phyloP scores from a whole-genome alignment of 192 early-diverging fungal genomes.

The Coemansia sp. region DNA sequence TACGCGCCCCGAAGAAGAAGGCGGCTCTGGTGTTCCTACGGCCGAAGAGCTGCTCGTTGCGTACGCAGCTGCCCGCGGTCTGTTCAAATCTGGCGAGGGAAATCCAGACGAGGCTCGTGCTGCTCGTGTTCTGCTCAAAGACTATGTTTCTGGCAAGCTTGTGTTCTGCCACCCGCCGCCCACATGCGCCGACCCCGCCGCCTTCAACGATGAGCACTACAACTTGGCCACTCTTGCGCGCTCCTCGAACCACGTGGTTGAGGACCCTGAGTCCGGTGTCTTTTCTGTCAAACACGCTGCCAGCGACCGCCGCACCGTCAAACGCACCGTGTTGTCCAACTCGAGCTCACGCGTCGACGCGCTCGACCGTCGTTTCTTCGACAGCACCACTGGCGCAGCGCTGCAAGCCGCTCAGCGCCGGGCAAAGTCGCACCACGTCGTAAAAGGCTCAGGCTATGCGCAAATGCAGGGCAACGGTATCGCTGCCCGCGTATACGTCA shows the following conservation, averaged over 20 bases:
- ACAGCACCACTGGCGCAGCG: slow-evolving; percentile 16
- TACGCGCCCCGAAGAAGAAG: slow-evolving; percentile 72
- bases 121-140: slow-evolving; percentile 95
- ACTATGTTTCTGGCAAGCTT: slow-evolving; percentile 95
- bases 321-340: slow-evolving; percentile 56
- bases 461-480: slow-evolving; percentile 31
- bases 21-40: slow-evolving; percentile 74
- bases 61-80: slow-evolving; percentile 93
- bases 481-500: slow-evolving; percentile 33
- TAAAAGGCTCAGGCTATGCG: slow-evolving; percentile 39
- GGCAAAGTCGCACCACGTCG: slow-evolving; percentile 31
- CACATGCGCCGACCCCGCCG: slow-evolving; percentile 43
- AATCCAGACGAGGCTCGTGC: slow-evolving; percentile 98
- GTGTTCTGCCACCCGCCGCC: slow-evolving; percentile 82
- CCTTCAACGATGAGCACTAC: slow-evolving; percentile 88
- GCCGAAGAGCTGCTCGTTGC: slow-evolving; percentile 86
- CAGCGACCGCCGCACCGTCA: slow-evolving; percentile 59
- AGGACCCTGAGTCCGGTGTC: slow-evolving; percentile 55
- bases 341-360: slow-evolving; percentile 30
- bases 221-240: slow-evolving; percentile 51
- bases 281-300: slow-evolving; percentile 52
- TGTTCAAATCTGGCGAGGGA: slow-evolving; percentile 87
- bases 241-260: slow-evolving; percentile 46
- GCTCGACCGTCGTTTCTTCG: slow-evolving; percentile 51
- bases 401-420: slow-evolving; percentile 28